Conservation (phyloP, 768 basidiomycete species). For the Trametopsis cervina region DNA sequence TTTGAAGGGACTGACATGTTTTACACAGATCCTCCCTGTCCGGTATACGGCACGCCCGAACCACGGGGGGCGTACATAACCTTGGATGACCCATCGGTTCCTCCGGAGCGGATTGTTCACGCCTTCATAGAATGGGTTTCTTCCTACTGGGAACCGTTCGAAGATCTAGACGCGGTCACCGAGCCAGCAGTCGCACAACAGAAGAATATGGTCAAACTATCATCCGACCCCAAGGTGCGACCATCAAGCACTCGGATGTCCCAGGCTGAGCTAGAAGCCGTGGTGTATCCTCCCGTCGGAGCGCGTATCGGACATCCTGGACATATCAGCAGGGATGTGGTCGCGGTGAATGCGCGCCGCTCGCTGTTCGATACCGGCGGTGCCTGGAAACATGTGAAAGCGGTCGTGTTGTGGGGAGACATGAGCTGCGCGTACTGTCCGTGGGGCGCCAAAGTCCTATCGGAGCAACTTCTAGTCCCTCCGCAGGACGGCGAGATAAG, state of each 20-base stretch:
- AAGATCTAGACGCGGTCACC: neutral
- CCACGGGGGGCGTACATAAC: neutral
- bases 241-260: neutral
- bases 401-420: neutral
- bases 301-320: neutral
- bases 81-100: neutral
- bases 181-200: neutral
- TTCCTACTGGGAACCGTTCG: neutral
- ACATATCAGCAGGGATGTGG: neutral
- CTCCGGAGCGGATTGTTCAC: neutral
- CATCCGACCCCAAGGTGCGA: neutral
- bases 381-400: neutral
- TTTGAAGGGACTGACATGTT: neutral
- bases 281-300: neutral
- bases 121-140: constrained; percentile 2
- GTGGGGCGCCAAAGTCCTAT: neutral
- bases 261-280: neutral
- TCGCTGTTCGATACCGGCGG: neutral
- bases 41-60: neutral
- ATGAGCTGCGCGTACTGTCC: neutral
- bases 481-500: neutral
- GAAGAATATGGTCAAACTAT: neutral
- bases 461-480: neutral
- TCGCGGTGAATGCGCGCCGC: neutral
- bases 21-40: neutral